Evolutionary conservation across 169 alveolate species (phyloP).

Genomic region (Eimeria tenella): DNA sequence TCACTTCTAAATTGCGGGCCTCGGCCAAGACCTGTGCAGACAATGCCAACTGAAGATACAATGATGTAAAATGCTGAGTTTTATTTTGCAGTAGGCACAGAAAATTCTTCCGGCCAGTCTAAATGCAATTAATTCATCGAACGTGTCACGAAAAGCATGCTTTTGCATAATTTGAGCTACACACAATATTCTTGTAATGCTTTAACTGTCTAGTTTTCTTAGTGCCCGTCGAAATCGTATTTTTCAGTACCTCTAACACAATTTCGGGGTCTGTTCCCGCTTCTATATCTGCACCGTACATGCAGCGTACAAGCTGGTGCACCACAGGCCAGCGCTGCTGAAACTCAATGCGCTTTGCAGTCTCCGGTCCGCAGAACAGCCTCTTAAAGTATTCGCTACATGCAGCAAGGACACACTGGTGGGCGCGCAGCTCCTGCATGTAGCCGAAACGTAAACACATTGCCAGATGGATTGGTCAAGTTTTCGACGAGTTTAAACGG

Average conservation of each 20-base stretch:
- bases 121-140: too few species aligned
- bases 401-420: conserved; percentile 65
- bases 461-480: too few species aligned
- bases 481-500: too few species aligned
- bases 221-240: not conserved
- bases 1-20: conserved; percentile 62
- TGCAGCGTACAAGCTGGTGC: conserved; percentile 73
- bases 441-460: too few species aligned
- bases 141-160: too few species aligned
- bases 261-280: conserved; percentile 73
- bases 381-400: conserved; percentile 75
- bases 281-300: conserved; percentile 75
- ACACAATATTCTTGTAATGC: too few species aligned
- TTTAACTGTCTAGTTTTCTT: not conserved
- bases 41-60: not conserved
- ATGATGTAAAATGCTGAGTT: not conserved
- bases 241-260: conserved; percentile 44
- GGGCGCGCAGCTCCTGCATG: conserved; percentile 70
- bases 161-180: too few species aligned
- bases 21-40: conserved; percentile 68
- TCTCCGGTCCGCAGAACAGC: conserved; percentile 65
- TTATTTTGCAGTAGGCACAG: too few species aligned
- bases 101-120: too few species aligned
- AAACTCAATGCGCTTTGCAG: conserved; percentile 66
- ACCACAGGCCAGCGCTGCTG: conserved; percentile 75